Base-by-base conservation (phyloP, 176 grass and related monocot species). In the Oryza officinalis region DNA sequence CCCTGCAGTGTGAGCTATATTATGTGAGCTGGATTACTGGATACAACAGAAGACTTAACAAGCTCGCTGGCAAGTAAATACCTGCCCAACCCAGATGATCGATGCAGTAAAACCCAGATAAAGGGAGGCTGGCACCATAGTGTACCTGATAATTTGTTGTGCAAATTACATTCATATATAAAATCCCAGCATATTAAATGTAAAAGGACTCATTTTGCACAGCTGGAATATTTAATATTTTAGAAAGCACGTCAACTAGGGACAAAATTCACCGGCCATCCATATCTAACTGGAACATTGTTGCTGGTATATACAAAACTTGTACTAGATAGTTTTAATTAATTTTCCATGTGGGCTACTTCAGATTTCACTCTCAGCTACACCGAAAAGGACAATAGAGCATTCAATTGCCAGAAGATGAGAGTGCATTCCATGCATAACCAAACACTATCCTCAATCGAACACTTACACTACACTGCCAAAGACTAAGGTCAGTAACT, bases 41-140 rank as follows among this genome's bases (percentile, higher is more conserved):
- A 57, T 6, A n/a, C 0, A 78, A 83, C 85, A 22, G 40, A 31
- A 49, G 15, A 86, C 37, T 75, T 52, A 69, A 72, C n/a, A 25
- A 80, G 43, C 47, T 73, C 44, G 40, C 2, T 49, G n/a, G 22
- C 30, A 85, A 81, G 27, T 32, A 70, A 43, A 32, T 82, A 98
- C 96, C 93, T 98, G 77, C 20, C 89, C 96, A 85, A 98, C 96
- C 96, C 96, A 98, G 80, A 98, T 98, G 60, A 96, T 95, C 0
- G 96, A 95, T 61, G 96, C 87, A 71, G 93, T 90, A 86, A 98
- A 98, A 65, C 96, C 96, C 7, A 98, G 83, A 85, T 98, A 98
- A 1, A 98, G 30, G 72, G 96, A 98, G 75, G 93, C 83, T 20
- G 93, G 93, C 12, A 95, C 85, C 96, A 98, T 98, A 27, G 96